These are phyloP conservation scores for Irpex sp. DNA, from an alignment of 1,284 basidiomycete species.

Conservation along the genomic window DNA sequence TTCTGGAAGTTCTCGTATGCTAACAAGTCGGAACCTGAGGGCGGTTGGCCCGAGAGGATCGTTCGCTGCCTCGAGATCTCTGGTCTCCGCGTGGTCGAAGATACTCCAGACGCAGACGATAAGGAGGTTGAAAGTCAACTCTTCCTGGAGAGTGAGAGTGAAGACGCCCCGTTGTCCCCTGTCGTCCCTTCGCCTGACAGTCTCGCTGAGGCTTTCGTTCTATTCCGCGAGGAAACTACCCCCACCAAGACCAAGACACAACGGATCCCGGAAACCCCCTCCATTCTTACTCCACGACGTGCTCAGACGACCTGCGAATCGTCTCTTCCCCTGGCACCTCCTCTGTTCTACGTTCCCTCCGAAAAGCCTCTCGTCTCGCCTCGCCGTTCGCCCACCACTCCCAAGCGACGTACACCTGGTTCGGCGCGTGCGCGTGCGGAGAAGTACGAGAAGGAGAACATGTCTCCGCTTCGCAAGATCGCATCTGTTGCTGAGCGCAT, in stretches of 20 bases:
- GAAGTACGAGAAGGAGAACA: constrained; percentile 44
- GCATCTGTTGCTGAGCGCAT: constrained; percentile 34
- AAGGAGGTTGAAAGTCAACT: constrained; percentile 17
- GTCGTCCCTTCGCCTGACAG: constrained; percentile 15
- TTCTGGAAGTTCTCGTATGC: constrained; percentile 55
- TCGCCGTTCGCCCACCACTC: constrained; percentile 18
- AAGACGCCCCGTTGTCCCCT: constrained; percentile 5
- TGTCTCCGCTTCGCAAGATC: constrained; percentile 29
- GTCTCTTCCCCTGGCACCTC: constrained; percentile 4
- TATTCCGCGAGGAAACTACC: neutral
- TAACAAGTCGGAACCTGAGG: constrained; percentile 33
- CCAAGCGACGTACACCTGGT: constrained; percentile 10
- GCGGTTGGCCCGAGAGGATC: constrained; percentile 45
- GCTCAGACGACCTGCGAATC: constrained; percentile 26
- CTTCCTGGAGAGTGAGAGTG: constrained; percentile 3
- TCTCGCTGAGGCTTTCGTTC: constrained; percentile 16
- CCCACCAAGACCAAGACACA: neutral
- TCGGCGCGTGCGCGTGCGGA: constrained; percentile 13
- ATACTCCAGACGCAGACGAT: constrained; percentile 16
- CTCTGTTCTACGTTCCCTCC: constrained; percentile 16
- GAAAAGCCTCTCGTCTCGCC: constrained; percentile 18
- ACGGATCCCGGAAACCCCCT: constrained; percentile 13
- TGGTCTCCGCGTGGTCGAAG: neutral
- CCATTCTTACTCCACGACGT: constrained; percentile 28
- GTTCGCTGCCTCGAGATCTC: constrained; percentile 3